phyloP scores from a whole-genome alignment of 768 basidiomycete genomes.

The Amanita pseudoporphyria region DNA sequence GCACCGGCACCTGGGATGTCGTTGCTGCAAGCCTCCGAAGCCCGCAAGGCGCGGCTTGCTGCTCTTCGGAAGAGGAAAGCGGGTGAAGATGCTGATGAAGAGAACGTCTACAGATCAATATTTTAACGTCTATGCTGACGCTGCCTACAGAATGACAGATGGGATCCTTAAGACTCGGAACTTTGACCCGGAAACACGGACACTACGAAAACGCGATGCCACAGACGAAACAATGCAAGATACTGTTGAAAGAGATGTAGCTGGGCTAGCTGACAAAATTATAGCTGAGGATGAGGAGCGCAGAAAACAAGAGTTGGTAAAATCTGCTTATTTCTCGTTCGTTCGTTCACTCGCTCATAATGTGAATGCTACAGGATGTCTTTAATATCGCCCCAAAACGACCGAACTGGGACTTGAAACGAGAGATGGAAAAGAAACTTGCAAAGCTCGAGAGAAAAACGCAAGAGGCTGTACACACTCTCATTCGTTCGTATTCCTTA shows the following conservation, averaged over 20 bases:
- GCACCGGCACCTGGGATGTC: constrained; percentile 32
- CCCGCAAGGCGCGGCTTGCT: constrained; percentile 71
- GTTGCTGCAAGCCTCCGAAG: constrained; percentile 69
- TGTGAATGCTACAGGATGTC: constrained; percentile 56
- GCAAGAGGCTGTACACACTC: constrained; percentile 83
- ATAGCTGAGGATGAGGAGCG: constrained; percentile 81
- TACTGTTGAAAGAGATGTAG: constrained; percentile 81
- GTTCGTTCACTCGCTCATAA: constrained; percentile 1
- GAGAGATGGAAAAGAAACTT: constrained; percentile 86
- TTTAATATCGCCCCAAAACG: constrained; percentile 98
- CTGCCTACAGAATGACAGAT: background rate
- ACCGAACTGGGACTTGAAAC: constrained; percentile 93
- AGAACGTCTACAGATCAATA: constrained; percentile 25
- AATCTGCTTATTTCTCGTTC: constrained; percentile 15
- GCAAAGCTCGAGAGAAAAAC: constrained; percentile 86
- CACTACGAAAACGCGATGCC: constrained; percentile 54
- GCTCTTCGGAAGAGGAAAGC: constrained; percentile 69
- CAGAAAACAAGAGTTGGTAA: constrained; percentile 79
- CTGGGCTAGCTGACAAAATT: constrained; percentile 77
- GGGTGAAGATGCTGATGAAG: constrained; percentile 35
- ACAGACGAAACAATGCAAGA: constrained; percentile 57
- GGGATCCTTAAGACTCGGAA: constrained; percentile 59
- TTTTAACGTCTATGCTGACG: background rate
- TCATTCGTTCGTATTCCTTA: constrained; percentile 64
- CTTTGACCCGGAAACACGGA: constrained; percentile 85